Evolutionary conservation across 257 asterid genomes (phyloP), one percentile per base, ranked within the genome.

Genomic region (Capsicum rhomboideum): DNA sequence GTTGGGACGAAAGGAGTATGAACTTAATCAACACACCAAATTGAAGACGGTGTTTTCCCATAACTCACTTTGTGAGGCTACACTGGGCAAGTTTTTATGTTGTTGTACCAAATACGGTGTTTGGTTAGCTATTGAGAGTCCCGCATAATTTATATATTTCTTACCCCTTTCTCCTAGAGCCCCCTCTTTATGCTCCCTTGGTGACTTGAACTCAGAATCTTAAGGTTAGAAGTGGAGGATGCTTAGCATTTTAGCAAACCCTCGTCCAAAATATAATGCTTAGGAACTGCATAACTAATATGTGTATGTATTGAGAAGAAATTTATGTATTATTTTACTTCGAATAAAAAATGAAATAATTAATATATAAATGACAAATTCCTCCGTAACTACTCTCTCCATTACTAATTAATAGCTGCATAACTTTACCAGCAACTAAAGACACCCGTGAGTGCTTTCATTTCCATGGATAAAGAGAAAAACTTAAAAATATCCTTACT

Each of bases 401-500:
- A 23, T 23, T 61, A 61, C 26, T 61, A 61, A 61, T 61, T 61
- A 61, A 61, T 61, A 23, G 9, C 9, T 11, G 26, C 0, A 0
- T 6, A 61, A 61, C 2, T 61, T 0, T 61, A 61, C 7, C 5
- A 61, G 4, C 6, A 11, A 26, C 20, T 4, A 11, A 23, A 26
- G 69, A 26, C 18, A 61, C 52, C 34, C 69, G 23, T 26, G 23
- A 72, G 55, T 71, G 34, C 58, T 13, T 6, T 74, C 89, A 84
- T 87, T 87, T 87, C 87, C 72, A 20, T 61, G 12, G 80, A 61
- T 23, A 83, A 78, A n/a, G n/a, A n/a, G n/a, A n/a, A 8, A 49
- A 46, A 49, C 59, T 16, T 21, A 75, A 26, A n/a, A 13, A 74
- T 21, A 46, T 40, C 21, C n/a, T 23, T 72, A 13, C 2, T 61